These are phyloP conservation scores for Chlamydomonas schloesseri DNA, from an alignment of 139 green algal species.

Conservation along the genomic window DNA sequence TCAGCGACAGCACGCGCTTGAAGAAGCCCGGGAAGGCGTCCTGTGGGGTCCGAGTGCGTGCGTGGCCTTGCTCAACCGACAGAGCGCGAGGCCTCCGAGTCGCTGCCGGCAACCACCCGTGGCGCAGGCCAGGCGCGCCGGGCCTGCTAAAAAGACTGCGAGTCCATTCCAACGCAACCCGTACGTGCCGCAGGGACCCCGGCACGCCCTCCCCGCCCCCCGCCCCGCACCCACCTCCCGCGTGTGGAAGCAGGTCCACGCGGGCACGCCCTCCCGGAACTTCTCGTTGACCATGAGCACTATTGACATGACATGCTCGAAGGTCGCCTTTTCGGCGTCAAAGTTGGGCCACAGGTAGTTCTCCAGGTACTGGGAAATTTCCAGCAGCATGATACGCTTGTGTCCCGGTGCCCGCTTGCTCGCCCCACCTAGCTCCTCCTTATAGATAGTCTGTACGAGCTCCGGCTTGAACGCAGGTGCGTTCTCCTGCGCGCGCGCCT, in stretches of 20 bases:
- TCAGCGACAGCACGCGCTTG: constrained; percentile 73
- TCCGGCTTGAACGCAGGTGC: constrained; percentile 67
- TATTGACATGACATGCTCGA: constrained; percentile 91
- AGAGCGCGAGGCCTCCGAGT: too few relatives aligned
- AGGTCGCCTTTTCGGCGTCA: constrained; percentile 59
- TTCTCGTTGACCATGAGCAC: constrained; percentile 97
- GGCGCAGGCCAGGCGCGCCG: too few relatives aligned
- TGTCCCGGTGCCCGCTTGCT: constrained; percentile 54
- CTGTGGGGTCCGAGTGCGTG: constrained; percentile 39
- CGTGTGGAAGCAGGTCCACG: constrained; percentile 85
- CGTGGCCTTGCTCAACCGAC: too few relatives aligned
- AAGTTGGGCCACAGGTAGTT: constrained; percentile 95
- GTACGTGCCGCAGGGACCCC: too few relatives aligned
- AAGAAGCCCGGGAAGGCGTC: constrained; percentile 86
- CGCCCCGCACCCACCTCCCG: constrained; percentile 52
- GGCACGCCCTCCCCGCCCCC: too few relatives aligned
- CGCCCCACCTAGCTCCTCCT: constrained; percentile 69
- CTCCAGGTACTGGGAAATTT: constrained; percentile 96
- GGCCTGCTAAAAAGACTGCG: too few relatives aligned
- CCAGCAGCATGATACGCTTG: constrained; percentile 80
- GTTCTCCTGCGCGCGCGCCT: background rate
- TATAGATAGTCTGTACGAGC: constrained; percentile 78
- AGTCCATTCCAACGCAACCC: too few relatives aligned
- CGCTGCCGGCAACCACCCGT: too few relatives aligned
- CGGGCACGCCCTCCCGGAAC: constrained; percentile 84